These are phyloP conservation scores for Emergomyces pasteurianus DNA, from an alignment of 2,329 filamentous ascomycete genomes.

Conservation along the genomic window DNA sequence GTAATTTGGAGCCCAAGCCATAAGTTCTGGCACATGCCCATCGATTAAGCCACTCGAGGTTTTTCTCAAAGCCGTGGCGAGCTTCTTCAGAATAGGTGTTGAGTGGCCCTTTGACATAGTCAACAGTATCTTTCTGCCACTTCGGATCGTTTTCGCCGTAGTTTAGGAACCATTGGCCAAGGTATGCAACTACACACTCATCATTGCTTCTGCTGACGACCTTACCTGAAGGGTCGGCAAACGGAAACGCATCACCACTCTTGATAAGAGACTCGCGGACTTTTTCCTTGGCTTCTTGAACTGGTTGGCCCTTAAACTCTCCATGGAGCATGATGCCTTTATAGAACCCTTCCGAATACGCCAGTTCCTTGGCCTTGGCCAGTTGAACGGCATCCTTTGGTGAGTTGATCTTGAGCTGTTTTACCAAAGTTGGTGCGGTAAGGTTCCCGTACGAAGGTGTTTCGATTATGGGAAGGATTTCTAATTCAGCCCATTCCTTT, in stretches of 20 bases:
- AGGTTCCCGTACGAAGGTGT: constrained; percentile 81
- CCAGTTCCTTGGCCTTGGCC: constrained; percentile 85
- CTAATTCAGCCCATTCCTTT: constrained; percentile 89
- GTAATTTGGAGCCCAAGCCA: constrained; percentile 84
- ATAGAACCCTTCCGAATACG: constrained; percentile 97
- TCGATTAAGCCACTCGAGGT: constrained; percentile 83
- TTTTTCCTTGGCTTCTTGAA: constrained; percentile 76
- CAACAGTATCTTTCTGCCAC: constrained; percentile 67
- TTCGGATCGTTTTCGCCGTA: constrained; percentile 72
- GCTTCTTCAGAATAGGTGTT: constrained; percentile 73
- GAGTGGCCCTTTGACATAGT: constrained; percentile 59
- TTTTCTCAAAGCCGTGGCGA: constrained; percentile 69
- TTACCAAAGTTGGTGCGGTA: constrained; percentile 69
- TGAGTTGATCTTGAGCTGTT: constrained; percentile 91
- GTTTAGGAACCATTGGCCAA: constrained; percentile 97
- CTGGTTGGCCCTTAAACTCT: constrained; percentile 75
- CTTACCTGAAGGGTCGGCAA: constrained; percentile 83
- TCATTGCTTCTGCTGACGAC: constrained; percentile 84
- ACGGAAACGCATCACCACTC: constrained; percentile 69
- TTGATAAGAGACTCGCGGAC: constrained; percentile 69
- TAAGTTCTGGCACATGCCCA: constrained; percentile 92
- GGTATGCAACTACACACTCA: constrained; percentile 81
- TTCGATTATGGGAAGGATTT: constrained; percentile 78
- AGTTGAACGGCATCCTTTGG: constrained; percentile 89
- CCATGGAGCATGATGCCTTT: constrained; percentile 82